Conservation (phyloP, 768 basidiomycete genomes). For the Mycena galericulata region DNA sequence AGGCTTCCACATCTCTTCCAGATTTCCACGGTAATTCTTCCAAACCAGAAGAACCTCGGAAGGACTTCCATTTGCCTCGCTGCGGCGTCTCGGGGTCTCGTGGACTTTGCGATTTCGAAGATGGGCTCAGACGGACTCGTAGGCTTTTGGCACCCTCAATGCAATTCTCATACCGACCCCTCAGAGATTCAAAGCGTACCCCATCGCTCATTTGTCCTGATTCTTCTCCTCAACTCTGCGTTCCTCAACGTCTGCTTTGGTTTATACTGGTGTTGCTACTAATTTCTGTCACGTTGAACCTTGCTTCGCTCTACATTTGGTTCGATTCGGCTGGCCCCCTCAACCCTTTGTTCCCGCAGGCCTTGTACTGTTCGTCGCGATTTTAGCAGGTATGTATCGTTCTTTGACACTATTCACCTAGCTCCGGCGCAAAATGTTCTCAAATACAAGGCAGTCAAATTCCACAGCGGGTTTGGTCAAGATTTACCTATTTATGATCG, state of each 20-base stretch:
- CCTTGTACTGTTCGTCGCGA: slow-evolving; percentile 30
- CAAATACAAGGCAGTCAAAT: slow-evolving; percentile 37
- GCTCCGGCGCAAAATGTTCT: slow-evolving; percentile 39
- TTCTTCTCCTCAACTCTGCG: slow-evolving; percentile 8
- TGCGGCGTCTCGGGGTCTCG: too few relatives aligned
- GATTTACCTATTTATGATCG: slow-evolving; percentile 37
- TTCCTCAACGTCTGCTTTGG: slow-evolving; percentile 11
- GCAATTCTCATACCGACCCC: slow-evolving; percentile 25
- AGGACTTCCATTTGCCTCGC: slow-evolving; percentile 33
- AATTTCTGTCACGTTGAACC: slow-evolving; percentile 28
- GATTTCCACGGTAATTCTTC: slow-evolving; percentile 26
- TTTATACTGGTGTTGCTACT: not conserved
- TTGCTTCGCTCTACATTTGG: slow-evolving; percentile 26
- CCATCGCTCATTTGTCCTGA: not conserved
- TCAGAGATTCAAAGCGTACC: slow-evolving; percentile 5
- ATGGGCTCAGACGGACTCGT: slow-evolving; percentile 6
- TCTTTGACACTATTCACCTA: slow-evolving; percentile 9
- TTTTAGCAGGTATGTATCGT: not conserved
- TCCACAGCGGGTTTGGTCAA: slow-evolving; percentile 37
- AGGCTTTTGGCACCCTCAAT: slow-evolving; percentile 24
- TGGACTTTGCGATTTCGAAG: slow-evolving; percentile 18
- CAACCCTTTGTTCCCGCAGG: slow-evolving; percentile 32
- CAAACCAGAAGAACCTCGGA: slow-evolving; percentile 21
- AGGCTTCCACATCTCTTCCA: slow-evolving; percentile 33
- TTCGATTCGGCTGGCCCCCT: slow-evolving; percentile 20